Conservation (phyloP, 2,329 filamentous ascomycete genomes). For the Stylonectria norvegica region DNA sequence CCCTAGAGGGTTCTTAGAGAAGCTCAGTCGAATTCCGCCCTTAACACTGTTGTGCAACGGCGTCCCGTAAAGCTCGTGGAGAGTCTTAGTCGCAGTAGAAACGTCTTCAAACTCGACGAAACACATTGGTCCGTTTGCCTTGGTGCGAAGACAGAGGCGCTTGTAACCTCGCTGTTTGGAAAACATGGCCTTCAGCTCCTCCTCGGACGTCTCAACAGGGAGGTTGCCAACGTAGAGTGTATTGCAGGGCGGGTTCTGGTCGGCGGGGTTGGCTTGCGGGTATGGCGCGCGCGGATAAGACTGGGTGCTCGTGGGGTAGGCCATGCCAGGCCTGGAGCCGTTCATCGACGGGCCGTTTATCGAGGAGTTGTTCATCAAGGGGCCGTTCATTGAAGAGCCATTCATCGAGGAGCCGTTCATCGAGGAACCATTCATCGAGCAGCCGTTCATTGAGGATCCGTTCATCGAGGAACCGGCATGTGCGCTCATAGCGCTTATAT, state of each 20-base stretch:
- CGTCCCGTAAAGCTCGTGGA: conserved; percentile 85
- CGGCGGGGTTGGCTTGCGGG: conserved; percentile 86
- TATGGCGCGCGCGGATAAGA: conserved; percentile 64
- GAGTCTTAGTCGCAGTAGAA: conserved; percentile 83
- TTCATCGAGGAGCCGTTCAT: too few relatives aligned
- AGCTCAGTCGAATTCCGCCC: conserved; percentile 90
- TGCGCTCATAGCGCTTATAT: too few relatives aligned
- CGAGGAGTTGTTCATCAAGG: too few relatives aligned
- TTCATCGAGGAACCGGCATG: conserved; percentile 31
- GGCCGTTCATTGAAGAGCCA: too few relatives aligned
- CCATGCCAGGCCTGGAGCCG: conserved; percentile 28
- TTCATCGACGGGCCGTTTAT: conserved; percentile 44
- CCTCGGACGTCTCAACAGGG: conserved; percentile 86
- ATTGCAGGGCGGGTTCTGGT: conserved; percentile 96
- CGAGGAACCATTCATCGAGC: too few relatives aligned
- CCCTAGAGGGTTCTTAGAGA: conserved; percentile 94
- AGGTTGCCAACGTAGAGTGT: conserved; percentile 98
- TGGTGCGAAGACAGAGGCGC: conserved; percentile 88
- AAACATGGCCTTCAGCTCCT: conserved; percentile 92
- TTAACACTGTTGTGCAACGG: conserved; percentile 88
- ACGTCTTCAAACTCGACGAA: conserved; percentile 98
- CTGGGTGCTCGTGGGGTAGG: conserved; percentile 40
- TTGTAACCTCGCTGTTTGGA: conserved; percentile 94
- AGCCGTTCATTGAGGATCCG: too few relatives aligned
- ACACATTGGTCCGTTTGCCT: conserved; percentile 95